Evolutionary conservation across 495 filamentous ascomycete genomes (phyloP).

Genomic region (Penicillium bovifimosum): DNA sequence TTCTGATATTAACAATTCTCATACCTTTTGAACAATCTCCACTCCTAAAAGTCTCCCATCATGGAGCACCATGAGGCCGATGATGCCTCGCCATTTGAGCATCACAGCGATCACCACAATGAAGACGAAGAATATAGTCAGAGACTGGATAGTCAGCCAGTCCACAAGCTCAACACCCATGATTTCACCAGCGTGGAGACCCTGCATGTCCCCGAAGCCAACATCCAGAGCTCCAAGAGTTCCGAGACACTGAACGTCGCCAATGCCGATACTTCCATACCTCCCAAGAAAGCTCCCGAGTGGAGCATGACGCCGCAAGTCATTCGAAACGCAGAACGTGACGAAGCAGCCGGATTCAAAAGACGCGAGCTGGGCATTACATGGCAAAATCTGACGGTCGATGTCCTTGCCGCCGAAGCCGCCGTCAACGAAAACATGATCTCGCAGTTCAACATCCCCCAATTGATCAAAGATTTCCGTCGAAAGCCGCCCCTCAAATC

Average conservation of each 20-base stretch:
- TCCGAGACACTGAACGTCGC: conserved; percentile 10
- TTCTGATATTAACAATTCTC: not conserved
- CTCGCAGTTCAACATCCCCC: conserved; percentile 52
- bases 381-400: conserved; percentile 43
- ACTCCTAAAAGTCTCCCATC: conserved; percentile 1
- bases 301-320: conserved; percentile 44
- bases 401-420: conserved; percentile 39
- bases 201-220: conserved; percentile 9
- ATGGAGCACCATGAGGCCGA: conserved; percentile 8
- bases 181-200: conserved; percentile 10
- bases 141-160: not conserved
- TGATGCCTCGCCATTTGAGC: conserved; percentile 2
- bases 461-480: conserved; percentile 29
- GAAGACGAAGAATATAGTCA: not conserved
- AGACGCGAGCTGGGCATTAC: conserved; percentile 48
- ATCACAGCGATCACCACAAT: not conserved
- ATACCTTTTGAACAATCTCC: conserved; percentile 3
- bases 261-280: not conserved
- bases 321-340: conserved; percentile 33
- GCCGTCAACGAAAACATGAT: conserved; percentile 45
- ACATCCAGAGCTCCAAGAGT: conserved; percentile 11
- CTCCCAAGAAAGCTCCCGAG: conserved; percentile 21
- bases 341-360: conserved; percentile 39
- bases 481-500: conserved; percentile 29
- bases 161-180: conserved; percentile 2